phyloP scores from a whole-genome alignment of 2,329 filamentous ascomycete genomes.

The Talaromyces sp. region DNA sequence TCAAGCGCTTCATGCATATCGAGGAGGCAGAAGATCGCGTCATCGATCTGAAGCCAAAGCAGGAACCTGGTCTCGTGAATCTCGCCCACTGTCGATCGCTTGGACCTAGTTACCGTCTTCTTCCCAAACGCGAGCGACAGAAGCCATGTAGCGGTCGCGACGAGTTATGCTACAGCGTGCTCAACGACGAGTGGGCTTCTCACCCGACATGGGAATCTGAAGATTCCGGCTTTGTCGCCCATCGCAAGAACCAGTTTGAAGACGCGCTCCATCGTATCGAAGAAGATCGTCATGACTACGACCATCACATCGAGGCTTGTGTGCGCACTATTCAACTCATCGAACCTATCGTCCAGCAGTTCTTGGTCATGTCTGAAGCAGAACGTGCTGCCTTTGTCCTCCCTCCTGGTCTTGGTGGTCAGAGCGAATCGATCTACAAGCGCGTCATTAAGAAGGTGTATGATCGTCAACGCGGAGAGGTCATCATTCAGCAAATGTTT shows the following conservation, averaged over 20 bases:
- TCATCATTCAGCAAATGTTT: slow-evolving; percentile 86
- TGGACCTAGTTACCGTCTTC: slow-evolving; percentile 88
- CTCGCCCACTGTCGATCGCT: slow-evolving; percentile 94
- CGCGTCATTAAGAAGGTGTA: slow-evolving; percentile 98
- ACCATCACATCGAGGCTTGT: slow-evolving; percentile 96
- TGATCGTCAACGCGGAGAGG: slow-evolving; percentile 74
- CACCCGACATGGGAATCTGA: slow-evolving; percentile 99
- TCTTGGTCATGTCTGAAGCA: slow-evolving; percentile 71
- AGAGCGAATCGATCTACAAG: slow-evolving; percentile 95
- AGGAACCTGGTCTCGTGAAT: slow-evolving; percentile 76
- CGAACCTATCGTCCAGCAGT: slow-evolving; percentile 88
- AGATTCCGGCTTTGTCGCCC: slow-evolving; percentile 94
- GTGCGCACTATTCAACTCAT: slow-evolving; percentile 93
- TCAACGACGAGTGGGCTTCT: slow-evolving; percentile 98
- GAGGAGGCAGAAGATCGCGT: slow-evolving; percentile 70
- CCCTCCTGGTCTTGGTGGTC: slow-evolving; percentile 79
- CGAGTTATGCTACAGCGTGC: slow-evolving; percentile 85
- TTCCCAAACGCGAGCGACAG: slow-evolving; percentile 85
- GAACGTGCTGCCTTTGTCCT: slow-evolving; percentile 76
- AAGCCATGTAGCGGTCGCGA: slow-evolving; percentile 93
- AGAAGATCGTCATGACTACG: slow-evolving; percentile 97
- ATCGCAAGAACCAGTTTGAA: slow-evolving; percentile 93
- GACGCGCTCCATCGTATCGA: slow-evolving; percentile 94
- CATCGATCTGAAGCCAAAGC: slow-evolving; percentile 73
- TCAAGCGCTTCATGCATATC: slow-evolving; percentile 78